A percentile compares a stretch with the other conserved stretches of the same genome.
Conservation (phyloP, 2,329 filamentous ascomycete species). For the Pseudocercospora macadamiae region DNA sequence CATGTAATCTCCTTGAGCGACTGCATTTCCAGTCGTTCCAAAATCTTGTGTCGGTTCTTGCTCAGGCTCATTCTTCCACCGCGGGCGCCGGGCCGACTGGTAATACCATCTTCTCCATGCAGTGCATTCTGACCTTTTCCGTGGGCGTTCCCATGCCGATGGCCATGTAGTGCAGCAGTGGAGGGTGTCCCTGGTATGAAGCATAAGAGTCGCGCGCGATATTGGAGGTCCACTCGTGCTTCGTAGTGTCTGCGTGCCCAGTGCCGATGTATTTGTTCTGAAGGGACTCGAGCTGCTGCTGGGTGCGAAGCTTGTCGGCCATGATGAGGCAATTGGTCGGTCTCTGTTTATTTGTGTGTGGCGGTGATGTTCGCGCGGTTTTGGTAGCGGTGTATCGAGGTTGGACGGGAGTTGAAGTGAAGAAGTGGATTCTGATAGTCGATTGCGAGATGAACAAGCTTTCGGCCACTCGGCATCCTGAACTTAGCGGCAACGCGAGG, state of each 20-base stretch:
- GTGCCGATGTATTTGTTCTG: conserved; percentile 96
- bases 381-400: neutral
- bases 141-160: conserved; percentile 81
- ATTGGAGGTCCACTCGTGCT: conserved; percentile 96
- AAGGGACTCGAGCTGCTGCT: conserved; percentile 95
- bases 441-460: too few species aligned
- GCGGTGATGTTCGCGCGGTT: too few species aligned
- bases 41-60: too few species aligned
- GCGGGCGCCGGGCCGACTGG: conserved; percentile 54
- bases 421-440: neutral
- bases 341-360: too few species aligned
- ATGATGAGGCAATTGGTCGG: conserved; percentile 11
- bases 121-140: conserved; percentile 75
- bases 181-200: conserved; percentile 85
- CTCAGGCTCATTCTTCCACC: conserved; percentile 33
- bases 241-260: conserved; percentile 93
- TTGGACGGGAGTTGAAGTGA: neutral
- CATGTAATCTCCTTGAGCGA: neutral
- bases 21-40: neutral
- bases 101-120: conserved; percentile 75
- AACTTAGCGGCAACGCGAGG: neutral
- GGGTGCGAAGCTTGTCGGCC: conserved; percentile 97
- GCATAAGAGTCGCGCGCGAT: conserved; percentile 92
- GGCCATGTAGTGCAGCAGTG: conserved; percentile 83
- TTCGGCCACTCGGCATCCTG: too few species aligned